Evolutionary conservation across 129 eudicot genomes (phyloP).

Genomic region (Chrysanthemum seticuspe): DNA sequence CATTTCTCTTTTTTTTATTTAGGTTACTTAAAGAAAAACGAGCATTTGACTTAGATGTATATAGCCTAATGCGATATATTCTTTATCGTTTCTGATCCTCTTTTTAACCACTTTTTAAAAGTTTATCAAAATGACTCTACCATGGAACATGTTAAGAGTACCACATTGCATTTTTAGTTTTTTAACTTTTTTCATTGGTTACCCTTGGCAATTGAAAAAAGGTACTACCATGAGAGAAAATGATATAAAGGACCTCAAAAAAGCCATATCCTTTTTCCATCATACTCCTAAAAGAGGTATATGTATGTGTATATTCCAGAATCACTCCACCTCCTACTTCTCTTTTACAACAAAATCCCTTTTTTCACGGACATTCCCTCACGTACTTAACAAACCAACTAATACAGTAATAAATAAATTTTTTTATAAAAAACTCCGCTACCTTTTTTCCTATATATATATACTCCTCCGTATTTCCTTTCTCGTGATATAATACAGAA

Average conservation of each 20-base stretch:
- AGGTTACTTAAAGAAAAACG: too few species aligned
- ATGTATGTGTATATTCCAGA: conserved; percentile 32
- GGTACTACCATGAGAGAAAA: not conserved
- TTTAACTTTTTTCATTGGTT: not conserved
- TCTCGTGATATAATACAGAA: conserved; percentile 1
- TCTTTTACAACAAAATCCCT: not conserved
- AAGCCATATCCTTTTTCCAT: conserved; percentile 6
- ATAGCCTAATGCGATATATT: too few species aligned
- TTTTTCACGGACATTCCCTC: conserved; percentile 24
- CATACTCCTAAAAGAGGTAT: conserved; percentile 24
- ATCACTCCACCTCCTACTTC: conserved; percentile 14
- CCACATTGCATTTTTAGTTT: too few species aligned
- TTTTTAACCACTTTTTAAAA: too few species aligned
- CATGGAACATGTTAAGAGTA: too few species aligned
- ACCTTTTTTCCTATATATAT: conserved; percentile 19
- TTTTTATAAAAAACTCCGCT: conserved; percentile 10
- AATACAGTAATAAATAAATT: too few species aligned
- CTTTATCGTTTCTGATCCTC: too few species aligned
- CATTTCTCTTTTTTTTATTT: too few species aligned
- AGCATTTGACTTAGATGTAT: too few species aligned
- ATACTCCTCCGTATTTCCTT: not conserved
- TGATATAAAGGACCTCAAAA: not conserved
- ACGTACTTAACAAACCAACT: too few species aligned
- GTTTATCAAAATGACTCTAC: too few species aligned
- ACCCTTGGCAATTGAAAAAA: not conserved